Percentiles rank a stretch among this genome's conserved stretches.
Evolutionary conservation across 2,329 filamentous ascomycete genomes (phyloP).

Genomic region (Fusarium fujikuroi): DNA sequence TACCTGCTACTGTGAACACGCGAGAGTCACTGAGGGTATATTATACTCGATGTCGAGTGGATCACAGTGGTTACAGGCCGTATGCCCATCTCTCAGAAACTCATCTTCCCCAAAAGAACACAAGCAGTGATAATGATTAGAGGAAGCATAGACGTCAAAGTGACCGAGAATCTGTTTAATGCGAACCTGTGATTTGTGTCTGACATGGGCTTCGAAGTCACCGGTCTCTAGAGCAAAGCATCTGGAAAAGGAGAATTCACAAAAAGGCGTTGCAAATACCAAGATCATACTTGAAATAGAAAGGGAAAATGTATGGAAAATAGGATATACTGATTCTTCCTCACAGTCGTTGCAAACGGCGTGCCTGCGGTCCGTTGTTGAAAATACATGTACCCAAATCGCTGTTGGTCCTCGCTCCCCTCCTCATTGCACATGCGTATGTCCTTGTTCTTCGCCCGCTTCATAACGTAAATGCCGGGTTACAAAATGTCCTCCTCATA

Average conservation of each 20-base stretch:
- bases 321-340: constrained; percentile 2
- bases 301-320: constrained; percentile 2
- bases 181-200: constrained; percentile 5
- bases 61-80: neutral
- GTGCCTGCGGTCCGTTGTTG: constrained; percentile 31
- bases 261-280: constrained; percentile 5
- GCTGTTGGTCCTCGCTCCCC: neutral
- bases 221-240: constrained; percentile 28
- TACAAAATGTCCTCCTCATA: neutral
- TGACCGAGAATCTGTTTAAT: neutral
- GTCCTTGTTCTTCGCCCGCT: neutral
- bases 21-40: no score
- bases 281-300: neutral
- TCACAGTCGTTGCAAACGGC: constrained; percentile 15
- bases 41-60: neutral
- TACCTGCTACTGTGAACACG: neutral
- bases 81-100: neutral
- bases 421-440: neutral
- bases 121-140: neutral
- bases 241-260: neutral
- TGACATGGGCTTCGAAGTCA: constrained; percentile 4
- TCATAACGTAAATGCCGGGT: neutral
- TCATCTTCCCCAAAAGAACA: neutral
- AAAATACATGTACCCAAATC: constrained; percentile 9
- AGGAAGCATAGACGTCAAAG: neutral